phyloP scores from a whole-genome alignment of 2,329 filamentous ascomycete species.

The Whalleya microplaca region DNA sequence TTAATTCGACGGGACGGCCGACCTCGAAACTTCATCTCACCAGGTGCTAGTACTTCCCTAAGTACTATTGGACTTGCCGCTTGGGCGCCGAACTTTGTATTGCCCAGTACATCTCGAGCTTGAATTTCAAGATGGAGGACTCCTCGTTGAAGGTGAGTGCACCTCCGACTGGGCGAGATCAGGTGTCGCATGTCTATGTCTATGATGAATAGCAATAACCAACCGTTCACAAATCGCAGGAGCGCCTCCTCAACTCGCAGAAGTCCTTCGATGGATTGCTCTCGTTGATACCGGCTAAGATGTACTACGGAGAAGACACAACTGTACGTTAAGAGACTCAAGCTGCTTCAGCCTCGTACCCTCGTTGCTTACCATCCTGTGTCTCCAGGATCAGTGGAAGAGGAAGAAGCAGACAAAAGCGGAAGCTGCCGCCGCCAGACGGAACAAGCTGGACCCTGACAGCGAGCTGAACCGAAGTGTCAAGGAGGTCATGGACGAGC shows the following conservation, averaged over 20 bases:
- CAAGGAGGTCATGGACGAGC: constrained; percentile 90
- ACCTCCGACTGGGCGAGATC: constrained; percentile 1
- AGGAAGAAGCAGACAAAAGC: constrained; percentile 96
- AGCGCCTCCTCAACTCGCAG: constrained; percentile 61
- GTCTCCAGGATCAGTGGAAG: constrained; percentile 81
- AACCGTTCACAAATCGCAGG: constrained; percentile 42
- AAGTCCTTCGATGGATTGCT: constrained; percentile 85
- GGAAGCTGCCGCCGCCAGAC: constrained; percentile 79
- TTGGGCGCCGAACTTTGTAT: neutral
- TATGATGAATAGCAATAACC: constrained; percentile 27
- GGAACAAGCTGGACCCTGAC: constrained; percentile 88
- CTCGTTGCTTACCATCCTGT: constrained; percentile 16
- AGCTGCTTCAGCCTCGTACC: neutral
- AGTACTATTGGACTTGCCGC: neutral
- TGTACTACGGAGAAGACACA: constrained; percentile 86
- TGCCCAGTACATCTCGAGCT: neutral
- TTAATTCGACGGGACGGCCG: too few relatives aligned
- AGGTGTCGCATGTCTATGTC: constrained; percentile 28
- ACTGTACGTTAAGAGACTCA: constrained; percentile 62
- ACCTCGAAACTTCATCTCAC: too few relatives aligned
- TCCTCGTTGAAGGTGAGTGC: constrained; percentile 52
- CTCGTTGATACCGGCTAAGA: constrained; percentile 85
- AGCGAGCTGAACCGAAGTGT: constrained; percentile 79
- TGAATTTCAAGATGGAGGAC: constrained; percentile 45
- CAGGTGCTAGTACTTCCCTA: too few relatives aligned